Evolutionary conservation across 345 rosid species (phyloP), one percentile per base, ranked within the genome.

Genomic region (Citropsis articulata): DNA sequence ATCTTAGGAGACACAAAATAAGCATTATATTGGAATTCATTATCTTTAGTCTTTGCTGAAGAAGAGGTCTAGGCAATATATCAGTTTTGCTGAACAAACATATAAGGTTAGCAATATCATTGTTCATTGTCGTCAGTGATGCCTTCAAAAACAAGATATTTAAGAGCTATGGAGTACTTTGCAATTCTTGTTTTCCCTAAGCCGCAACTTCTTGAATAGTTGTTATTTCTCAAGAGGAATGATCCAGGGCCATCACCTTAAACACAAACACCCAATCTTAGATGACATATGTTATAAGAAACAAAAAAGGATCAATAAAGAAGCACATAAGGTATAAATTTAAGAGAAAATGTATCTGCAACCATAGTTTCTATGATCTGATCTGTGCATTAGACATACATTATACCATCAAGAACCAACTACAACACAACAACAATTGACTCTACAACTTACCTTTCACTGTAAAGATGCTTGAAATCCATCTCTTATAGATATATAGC

Each of bases 401-500:
- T 9, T 1, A 59, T 14, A 21, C 19, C 24, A 71, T 56, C 5
- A 60, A 18, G 6, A 33, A 57, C 67, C 45, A 67, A 8, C 60
- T 55, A n/a, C 10, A 13, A 36, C 28, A 40, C 42, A 59, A 42
- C 18, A 30, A 59, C 22, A 57, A 53, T 25, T 50, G 38, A 55
- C 45, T 42, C 4, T 16, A 50, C 45, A 73, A 72, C 85, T 66
- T 42, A 92, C 98, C 96, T 88, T 86, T 87, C 63, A 90, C 63
- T 1, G 88, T 88, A 82, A 88, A 89, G 69, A 92, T 83, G 16
- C 85, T 72, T 5, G 87, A 65, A 75, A 92, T 82, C 98, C 98
- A 95, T 85, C 91, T 88, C 75, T 87, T 95, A 68, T 92, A 93
- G 80, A 95, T 86, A 80, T 85, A 93, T 66, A 95, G 85, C 81